Evolutionary conservation across 108 stramenopile species (phyloP).

Genomic region (Cyclotella distinguenda): DNA sequence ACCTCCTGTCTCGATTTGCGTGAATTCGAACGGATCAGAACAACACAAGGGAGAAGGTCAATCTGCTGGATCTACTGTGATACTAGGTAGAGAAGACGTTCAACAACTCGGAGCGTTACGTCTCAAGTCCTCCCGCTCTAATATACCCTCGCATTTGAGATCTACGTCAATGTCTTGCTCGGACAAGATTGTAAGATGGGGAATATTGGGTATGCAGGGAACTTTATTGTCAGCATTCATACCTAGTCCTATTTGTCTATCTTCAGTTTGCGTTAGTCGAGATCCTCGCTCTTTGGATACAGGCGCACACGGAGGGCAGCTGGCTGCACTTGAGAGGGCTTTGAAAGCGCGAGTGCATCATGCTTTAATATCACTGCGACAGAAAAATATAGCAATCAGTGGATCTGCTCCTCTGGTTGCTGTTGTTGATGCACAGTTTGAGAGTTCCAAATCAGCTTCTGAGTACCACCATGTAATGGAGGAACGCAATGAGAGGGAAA

Average conservation of each 20-base stretch:
- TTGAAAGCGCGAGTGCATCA: constrained; percentile 46
- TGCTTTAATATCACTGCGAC: constrained; percentile 17
- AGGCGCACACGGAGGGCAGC: constrained; percentile 37
- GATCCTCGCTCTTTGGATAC: constrained; percentile 53
- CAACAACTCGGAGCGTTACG: constrained; percentile 74
- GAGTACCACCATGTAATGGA: constrained; percentile 17
- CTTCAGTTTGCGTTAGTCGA: constrained; percentile 64
- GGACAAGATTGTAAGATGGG: constrained; percentile 88
- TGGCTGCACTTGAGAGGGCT: constrained; percentile 61
- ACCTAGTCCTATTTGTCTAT: constrained; percentile 53
- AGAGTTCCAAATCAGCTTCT: constrained; percentile 40
- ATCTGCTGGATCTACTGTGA: not conserved
- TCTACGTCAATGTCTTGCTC: constrained; percentile 88
- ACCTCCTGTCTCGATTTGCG: not conserved
- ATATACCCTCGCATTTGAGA: constrained; percentile 71
- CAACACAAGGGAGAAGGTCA: not conserved
- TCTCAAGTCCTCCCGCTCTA: constrained; percentile 88
- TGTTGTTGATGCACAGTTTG: constrained; percentile 33
- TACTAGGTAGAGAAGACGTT: constrained; percentile 63
- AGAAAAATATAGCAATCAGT: not conserved
- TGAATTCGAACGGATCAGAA: not conserved
- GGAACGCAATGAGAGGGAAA: constrained; percentile 5
- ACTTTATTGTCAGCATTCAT: constrained; percentile 45
- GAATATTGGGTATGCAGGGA: constrained; percentile 82
- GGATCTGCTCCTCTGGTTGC: constrained; percentile 47